These are phyloP conservation scores for Nitzschia sp. DNA, from an alignment of 108 stramenopile genomes.

Conservation along the genomic window DNA sequence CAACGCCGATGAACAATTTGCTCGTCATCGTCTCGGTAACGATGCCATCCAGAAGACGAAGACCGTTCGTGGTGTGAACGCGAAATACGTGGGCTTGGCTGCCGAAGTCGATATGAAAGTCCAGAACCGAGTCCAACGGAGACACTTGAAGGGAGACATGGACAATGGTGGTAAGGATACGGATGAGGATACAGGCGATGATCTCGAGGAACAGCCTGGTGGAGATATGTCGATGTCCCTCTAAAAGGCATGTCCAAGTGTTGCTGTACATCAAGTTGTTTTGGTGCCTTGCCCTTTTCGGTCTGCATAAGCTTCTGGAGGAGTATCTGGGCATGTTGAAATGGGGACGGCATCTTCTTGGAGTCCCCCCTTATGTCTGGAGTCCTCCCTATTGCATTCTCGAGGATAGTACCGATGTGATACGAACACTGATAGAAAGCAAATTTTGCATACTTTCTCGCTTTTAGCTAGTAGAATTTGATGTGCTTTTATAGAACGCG, in stretches of 20 bases:
- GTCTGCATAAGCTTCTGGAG: too few species aligned
- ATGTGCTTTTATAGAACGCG: too few species aligned
- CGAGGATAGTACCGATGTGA: too few species aligned
- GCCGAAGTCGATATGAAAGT: not conserved
- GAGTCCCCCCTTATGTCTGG: too few species aligned
- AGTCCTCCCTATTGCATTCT: too few species aligned
- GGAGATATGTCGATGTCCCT: not conserved
- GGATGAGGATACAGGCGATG: not conserved
- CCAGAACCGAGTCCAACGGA: constrained; percentile 2
- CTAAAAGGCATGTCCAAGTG: not conserved
- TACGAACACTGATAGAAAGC: too few species aligned
- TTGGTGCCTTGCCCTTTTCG: too few species aligned
- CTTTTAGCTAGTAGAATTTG: too few species aligned
- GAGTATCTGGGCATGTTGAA: too few species aligned
- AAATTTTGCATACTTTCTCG: too few species aligned
- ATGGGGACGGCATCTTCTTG: too few species aligned
- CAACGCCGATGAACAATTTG: not conserved
- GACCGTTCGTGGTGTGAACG: not conserved
- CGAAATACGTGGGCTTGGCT: not conserved
- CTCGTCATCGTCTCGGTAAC: not conserved
- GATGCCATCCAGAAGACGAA: not conserved
- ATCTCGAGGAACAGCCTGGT: not conserved
- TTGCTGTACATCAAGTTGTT: too few species aligned
- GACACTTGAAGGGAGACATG: not conserved
- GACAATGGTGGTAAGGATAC: not conserved